phyloP scores from a whole-genome alignment of 164 flowering plant genomes.

The Macadamia integrifolia region DNA sequence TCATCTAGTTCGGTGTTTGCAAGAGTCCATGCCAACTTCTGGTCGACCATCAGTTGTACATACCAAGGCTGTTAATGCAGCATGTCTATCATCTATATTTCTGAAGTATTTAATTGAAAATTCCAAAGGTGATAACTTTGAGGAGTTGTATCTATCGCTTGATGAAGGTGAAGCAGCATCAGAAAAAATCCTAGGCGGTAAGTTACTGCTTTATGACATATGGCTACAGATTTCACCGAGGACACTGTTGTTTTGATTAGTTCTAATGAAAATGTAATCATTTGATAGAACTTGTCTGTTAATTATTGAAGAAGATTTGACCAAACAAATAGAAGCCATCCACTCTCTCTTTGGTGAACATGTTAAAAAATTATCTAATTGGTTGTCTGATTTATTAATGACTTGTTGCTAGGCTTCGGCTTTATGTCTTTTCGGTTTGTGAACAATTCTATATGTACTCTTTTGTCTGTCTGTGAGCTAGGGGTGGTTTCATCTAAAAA shows the following conservation, averaged over 20 bases:
- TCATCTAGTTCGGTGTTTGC: slow-evolving; percentile 73
- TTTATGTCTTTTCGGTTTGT: no score
- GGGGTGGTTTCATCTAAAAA: neutral
- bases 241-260: slow-evolving; percentile 15
- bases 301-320: neutral
- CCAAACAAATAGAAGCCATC: neutral
- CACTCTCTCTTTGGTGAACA: neutral
- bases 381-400: neutral
- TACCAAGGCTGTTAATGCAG: slow-evolving; percentile 73
- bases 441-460: no score
- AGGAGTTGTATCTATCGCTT: slow-evolving; percentile 58
- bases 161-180: slow-evolving; percentile 60
- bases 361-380: neutral
- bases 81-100: slow-evolving; percentile 69
- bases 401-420: neutral
- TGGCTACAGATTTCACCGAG: neutral
- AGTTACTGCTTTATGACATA: neutral
- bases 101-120: slow-evolving; percentile 80
- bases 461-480: neutral
- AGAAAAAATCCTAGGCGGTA: slow-evolving; percentile 42
- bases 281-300: neutral
- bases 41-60: slow-evolving; percentile 32
- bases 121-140: slow-evolving; percentile 51
- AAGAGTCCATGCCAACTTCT: slow-evolving; percentile 58
- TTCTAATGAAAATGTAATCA: neutral